A percentile compares a stretch with the other conserved stretches of the same genome.
Conservation (phyloP, 2,329 filamentous ascomycete genomes). For the Fusarium praegraminearum region DNA sequence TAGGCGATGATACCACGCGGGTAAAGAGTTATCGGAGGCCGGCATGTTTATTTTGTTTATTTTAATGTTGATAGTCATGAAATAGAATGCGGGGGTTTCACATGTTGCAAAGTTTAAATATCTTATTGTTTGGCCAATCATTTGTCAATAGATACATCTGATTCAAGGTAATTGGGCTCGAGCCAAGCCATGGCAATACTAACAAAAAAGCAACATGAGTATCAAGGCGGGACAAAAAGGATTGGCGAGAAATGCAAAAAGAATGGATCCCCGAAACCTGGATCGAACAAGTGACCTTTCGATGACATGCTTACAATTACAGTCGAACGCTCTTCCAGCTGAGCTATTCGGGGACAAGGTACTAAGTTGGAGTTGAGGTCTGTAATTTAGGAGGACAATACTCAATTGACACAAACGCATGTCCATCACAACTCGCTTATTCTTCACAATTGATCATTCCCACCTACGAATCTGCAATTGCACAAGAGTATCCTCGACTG, state of each 20-base stretch:
- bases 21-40: not conserved
- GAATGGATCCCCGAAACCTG: constrained; percentile 35
- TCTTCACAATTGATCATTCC: not conserved
- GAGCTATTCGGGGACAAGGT: constrained; percentile 41
- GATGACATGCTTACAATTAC: constrained; percentile 33
- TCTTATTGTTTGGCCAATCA: not conserved
- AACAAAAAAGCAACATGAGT: not conserved
- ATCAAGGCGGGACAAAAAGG: not conserved
- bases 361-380: not conserved
- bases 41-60: not conserved
- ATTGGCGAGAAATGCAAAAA: not conserved
- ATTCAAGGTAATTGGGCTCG: not conserved
- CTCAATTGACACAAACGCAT: rapidly evolving
- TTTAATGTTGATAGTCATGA: not conserved
- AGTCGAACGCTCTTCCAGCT: constrained; percentile 44
- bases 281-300: constrained; percentile 44
- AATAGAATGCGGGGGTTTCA: not conserved
- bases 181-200: not conserved
- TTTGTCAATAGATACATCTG: not conserved
- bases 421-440: too few species aligned
- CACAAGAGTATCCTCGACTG: not conserved
- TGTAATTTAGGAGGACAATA: rapidly evolving
- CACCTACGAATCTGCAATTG: not conserved
- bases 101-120: not conserved
- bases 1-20: not conserved